A percentile compares a stretch with the other conserved stretches of the same genome.
Evolutionary conservation across 2,329 filamentous ascomycete genomes (phyloP).

Genomic region (Aspergillus sp.): DNA sequence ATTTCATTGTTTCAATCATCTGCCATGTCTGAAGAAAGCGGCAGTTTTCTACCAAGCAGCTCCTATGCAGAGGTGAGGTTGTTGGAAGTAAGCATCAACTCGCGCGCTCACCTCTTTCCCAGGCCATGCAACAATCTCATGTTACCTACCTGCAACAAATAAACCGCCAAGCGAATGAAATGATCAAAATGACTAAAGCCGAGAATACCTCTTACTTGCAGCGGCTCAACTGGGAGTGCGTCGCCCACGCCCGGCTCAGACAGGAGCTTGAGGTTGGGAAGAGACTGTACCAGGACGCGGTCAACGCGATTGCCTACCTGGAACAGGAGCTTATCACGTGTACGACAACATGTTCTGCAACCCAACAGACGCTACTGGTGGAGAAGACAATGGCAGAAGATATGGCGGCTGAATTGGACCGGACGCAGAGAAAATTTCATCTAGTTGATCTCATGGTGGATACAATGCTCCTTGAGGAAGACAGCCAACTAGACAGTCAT

Average conservation of each 20-base stretch:
- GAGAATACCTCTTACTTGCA: neutral
- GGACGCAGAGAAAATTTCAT: neutral
- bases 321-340: neutral
- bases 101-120: neutral
- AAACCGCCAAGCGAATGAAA: neutral
- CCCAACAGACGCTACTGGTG: neutral
- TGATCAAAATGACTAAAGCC: neutral
- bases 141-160: neutral
- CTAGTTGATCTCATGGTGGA: neutral
- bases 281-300: neutral
- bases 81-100: neutral
- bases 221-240: neutral
- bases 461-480: neutral
- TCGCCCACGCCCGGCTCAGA: neutral
- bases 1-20: neutral
- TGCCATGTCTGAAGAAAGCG: neutral
- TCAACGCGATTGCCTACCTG: neutral
- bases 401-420: neutral
- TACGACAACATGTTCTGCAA: neutral
- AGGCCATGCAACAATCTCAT: neutral
- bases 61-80: neutral
- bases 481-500: neutral
- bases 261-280: neutral
- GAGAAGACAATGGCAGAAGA: neutral
- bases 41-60: too few relatives aligned